Evolutionary conservation across 495 filamentous ascomycete species (phyloP), one percentile per base, ranked within the genome.

Genomic region (Neurospora cerealis): DNA sequence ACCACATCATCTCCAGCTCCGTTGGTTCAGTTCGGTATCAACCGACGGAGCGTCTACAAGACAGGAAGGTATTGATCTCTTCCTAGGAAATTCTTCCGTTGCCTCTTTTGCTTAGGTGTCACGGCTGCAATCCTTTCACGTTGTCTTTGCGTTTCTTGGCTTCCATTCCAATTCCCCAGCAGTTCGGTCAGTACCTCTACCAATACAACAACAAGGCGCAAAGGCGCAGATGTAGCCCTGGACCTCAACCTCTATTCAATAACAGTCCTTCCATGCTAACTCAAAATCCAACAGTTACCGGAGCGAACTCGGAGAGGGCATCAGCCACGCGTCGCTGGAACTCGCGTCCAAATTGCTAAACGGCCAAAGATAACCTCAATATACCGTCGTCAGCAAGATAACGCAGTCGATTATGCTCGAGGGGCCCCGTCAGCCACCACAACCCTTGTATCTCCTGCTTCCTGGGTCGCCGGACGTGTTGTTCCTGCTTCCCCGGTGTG

Each of bases 401-500:
- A 34, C 6, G 6, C 54, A 66, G 54, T 62, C 28, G 6, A 32
- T 32, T 62, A 60, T 13, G 48, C 21, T 60, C 6, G 11, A 60
- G 24, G 28, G 3, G 48, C 24, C 2, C 21, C 11, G 21, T 32
- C 44, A 60, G 11, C 48, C 21, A 28, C 11, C 11, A 28, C 1
- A 4, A 5, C 21, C 21, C 10, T 28, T 28, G 28, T 62, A 34
- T 62, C 54, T 66, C 69, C 37, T 39, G 69, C 21, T 41, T 69
- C 34, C 34, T 73, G 60, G 21, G 36, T 73, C 69, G 36, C 71
- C 41, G 69, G 74, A 74, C 71, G 32, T 40, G 41, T 24, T 44
- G 38, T 21, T 60, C 70, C 60, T 74, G 73, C 75, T 74, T 74
- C 75, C 75, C 73, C 73, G 73, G 46, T 71, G 75, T 71, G 15